phyloP scores from a whole-genome alignment of 495 filamentous ascomycete species.

The Neurospora sp. region DNA sequence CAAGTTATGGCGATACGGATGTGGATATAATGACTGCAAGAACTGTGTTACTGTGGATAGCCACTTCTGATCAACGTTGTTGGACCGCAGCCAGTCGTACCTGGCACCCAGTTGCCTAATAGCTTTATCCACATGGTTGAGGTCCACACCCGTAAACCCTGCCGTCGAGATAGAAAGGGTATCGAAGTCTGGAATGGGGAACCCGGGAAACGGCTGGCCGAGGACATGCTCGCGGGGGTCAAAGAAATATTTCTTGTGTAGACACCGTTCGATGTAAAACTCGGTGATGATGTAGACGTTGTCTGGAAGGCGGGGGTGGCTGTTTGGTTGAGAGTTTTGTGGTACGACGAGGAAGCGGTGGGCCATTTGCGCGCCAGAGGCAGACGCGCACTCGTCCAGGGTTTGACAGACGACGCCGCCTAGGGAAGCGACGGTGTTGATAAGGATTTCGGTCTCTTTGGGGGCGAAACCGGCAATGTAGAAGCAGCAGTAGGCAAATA shows the following conservation, averaged over 20 bases:
- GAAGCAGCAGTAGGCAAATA: slow-evolving; percentile 51
- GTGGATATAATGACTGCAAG: too few relatives aligned
- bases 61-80: too few relatives aligned
- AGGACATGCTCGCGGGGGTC: slow-evolving; percentile 61
- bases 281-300: slow-evolving; percentile 59
- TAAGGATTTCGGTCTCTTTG: slow-evolving; percentile 33
- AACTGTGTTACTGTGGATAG: too few relatives aligned
- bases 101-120: slow-evolving; percentile 65
- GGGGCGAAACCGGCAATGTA: slow-evolving; percentile 53
- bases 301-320: slow-evolving; percentile 27
- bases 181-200: slow-evolving; percentile 59
- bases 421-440: slow-evolving; percentile 32
- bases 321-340: slow-evolving; percentile 29
- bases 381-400: slow-evolving; percentile 31
- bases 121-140: slow-evolving; percentile 70
- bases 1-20: too few relatives aligned
- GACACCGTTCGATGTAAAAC: slow-evolving; percentile 86
- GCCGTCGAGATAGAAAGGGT: slow-evolving; percentile 66
- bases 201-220: slow-evolving; percentile 60
- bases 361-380: slow-evolving; percentile 14
- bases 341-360: slow-evolving; percentile 43
- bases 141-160: slow-evolving; percentile 72
- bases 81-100: too few relatives aligned
- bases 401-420: slow-evolving; percentile 34
- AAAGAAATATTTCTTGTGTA: slow-evolving; percentile 61